phyloP scores from a whole-genome alignment of 2,329 filamentous ascomycete species.

The Cladophialophora bantiana region DNA sequence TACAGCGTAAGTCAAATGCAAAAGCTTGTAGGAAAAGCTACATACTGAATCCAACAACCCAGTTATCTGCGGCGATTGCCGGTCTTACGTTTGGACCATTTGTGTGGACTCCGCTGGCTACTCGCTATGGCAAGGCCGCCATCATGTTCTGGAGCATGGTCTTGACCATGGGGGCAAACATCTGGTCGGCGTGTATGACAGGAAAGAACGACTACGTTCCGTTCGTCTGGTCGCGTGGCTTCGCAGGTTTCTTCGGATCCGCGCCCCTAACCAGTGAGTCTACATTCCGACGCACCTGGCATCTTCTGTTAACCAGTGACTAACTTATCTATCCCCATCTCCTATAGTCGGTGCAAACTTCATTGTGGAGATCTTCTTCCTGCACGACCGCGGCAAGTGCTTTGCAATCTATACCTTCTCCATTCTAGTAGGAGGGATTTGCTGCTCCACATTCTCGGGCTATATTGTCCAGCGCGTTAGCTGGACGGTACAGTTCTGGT shows the following conservation, averaged over 20 bases:
- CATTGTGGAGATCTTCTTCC: slow-evolving; percentile 39
- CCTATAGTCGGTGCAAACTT: not conserved
- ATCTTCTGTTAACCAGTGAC: slow-evolving; percentile 12
- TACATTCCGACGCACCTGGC: not conserved
- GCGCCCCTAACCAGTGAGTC: slow-evolving; percentile 5
- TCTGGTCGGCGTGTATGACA: slow-evolving; percentile 44
- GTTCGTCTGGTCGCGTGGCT: slow-evolving; percentile 36
- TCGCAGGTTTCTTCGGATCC: slow-evolving; percentile 25
- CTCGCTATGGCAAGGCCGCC: slow-evolving; percentile 33
- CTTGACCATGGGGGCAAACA: slow-evolving; percentile 29
- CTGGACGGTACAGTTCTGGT: slow-evolving; percentile 37
- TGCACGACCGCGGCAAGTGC: slow-evolving; percentile 41
- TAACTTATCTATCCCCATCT: not conserved
- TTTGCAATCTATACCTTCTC: slow-evolving; percentile 35
- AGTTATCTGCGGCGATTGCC: slow-evolving; percentile 34
- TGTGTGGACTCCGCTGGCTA: slow-evolving; percentile 35
- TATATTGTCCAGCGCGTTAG: slow-evolving; percentile 29
- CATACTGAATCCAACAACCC: not conserved
- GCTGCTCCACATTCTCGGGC: slow-evolving; percentile 31
- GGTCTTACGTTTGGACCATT: slow-evolving; percentile 39
- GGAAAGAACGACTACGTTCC: slow-evolving; percentile 33
- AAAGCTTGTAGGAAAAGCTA: not conserved
- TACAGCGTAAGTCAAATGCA: slow-evolving; percentile 27
- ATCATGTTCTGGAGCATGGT: slow-evolving; percentile 41
- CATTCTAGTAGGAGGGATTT: slow-evolving; percentile 29